Evolutionary conservation across 495 filamentous ascomycete species (phyloP), one percentile per base, ranked within the genome.

Genomic region (Penicillium canescens): DNA sequence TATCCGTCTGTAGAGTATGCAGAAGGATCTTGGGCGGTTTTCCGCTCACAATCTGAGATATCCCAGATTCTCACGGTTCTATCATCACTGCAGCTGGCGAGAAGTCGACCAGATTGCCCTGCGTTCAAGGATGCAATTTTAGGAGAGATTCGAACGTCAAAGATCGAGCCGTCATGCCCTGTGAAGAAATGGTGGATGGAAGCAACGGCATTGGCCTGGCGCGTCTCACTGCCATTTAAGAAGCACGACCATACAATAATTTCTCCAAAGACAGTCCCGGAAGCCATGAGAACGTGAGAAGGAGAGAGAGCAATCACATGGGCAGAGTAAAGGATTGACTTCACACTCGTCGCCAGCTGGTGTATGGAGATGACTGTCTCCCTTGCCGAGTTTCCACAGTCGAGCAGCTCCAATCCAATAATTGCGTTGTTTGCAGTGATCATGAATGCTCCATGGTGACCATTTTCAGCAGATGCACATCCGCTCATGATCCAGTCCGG

Each of bases 31-130:
- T 67, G 36, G 6, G 54, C 62, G 4, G 68, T 61, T 35, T 55
- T 62, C 3, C 53, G 45, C 28, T 72, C 62, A 33, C 82, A 71
- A 35, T 79, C 70, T 0, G 84, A 79, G 16, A 98, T 81, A 57
- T 96, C 85, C 95, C 95, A 98, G 0, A 98, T 71, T 28, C 91
- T 78, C 26, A 99, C 84, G 0, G 92, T 96, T 45, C 94, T 80
- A 68, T 99, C 94, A 69, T 99, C 94, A 59, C 93, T 97, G 62
- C 94, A 99, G 52, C 91, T 97, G 21, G 89, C 88, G 3, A 99
- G 71, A 11, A 96, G 55, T 39, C 89, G 77, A 16, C 71, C 69
- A 16, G 67, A 63, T 8, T 60, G 55, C 9, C 65, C 71, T 4
- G 60, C 56, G n/a, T 62, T 65, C 5, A 70, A 50, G 10, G 63